Conservation (phyloP, 1,139 yeast genomes). For the Maudiozyma humilis region DNA sequence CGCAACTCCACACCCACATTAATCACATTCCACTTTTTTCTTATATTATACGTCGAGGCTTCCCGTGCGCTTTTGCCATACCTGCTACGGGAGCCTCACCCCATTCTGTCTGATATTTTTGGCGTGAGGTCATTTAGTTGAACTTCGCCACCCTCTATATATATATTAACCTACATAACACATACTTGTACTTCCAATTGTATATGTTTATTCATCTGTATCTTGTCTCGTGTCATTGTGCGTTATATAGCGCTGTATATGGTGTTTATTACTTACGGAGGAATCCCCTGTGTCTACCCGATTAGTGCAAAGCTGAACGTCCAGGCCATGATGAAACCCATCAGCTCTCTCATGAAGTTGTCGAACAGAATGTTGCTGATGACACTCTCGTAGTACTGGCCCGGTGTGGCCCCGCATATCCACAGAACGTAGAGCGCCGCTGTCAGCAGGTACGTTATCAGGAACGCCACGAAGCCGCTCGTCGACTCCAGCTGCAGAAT, state of each 20-base stretch:
- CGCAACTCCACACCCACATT: too few relatives aligned
- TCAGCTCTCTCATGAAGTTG: constrained; percentile 49
- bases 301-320: constrained; percentile 66
- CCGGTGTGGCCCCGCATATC: constrained; percentile 33
- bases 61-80: too few relatives aligned
- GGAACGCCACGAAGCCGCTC: constrained; percentile 54
- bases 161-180: too few relatives aligned
- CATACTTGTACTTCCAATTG: neutral
- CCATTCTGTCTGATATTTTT: neutral
- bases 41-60: neutral
- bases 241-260: neutral
- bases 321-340: constrained; percentile 80
- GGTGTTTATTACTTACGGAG: neutral
- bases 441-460: constrained; percentile 42
- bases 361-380: constrained; percentile 48
- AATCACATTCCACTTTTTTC: neutral
- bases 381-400: constrained; percentile 45
- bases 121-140: neutral
- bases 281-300: constrained; percentile 25
- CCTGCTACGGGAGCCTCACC: too few relatives aligned
- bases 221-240: neutral
- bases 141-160: too few relatives aligned
- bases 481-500: constrained; percentile 58
- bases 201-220: too few relatives aligned
- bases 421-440: constrained; percentile 28